Conservation (phyloP, 495 filamentous ascomycete species). For the Halenospora varia region DNA sequence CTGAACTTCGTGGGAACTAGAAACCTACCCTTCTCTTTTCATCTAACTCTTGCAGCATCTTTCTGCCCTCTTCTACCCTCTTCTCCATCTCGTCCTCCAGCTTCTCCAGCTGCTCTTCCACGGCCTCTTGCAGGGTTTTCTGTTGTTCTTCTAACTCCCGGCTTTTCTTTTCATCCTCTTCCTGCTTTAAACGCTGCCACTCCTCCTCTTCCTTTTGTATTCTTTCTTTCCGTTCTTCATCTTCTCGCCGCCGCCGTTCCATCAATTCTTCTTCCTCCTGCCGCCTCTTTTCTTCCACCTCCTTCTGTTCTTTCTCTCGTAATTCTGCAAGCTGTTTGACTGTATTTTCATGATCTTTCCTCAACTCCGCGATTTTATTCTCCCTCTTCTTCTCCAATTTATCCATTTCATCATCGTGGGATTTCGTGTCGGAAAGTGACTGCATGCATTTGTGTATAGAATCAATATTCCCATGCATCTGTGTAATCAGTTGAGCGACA, state of each 20-base stretch:
- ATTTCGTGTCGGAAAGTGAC: slow-evolving; percentile 10
- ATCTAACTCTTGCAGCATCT: slow-evolving; percentile 17
- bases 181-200: not conserved
- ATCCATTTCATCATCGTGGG: slow-evolving; percentile 17
- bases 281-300: slow-evolving; percentile 14
- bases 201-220: slow-evolving; percentile 9
- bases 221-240: slow-evolving; percentile 12
- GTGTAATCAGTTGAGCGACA: slow-evolving; percentile 16
- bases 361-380: slow-evolving; percentile 5
- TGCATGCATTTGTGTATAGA: slow-evolving; percentile 14
- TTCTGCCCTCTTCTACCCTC: slow-evolving; percentile 20
- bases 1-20: not conserved
- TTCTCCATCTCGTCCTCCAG: slow-evolving; percentile 24
- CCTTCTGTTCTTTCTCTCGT: slow-evolving; percentile 16
- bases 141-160: not conserved
- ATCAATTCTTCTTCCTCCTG: slow-evolving; percentile 19
- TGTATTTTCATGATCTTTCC: not conserved
- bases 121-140: slow-evolving; percentile 5
- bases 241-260: slow-evolving; percentile 13
- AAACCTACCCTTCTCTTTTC: slow-evolving; percentile 20
- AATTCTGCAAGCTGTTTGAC: not conserved
- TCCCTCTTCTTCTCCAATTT: slow-evolving; percentile 7
- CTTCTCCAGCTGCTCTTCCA: slow-evolving; percentile 16
- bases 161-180: slow-evolving; percentile 1
- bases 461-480: slow-evolving; percentile 17